Base-by-base conservation (phyloP, 1,284 basidiomycete genomes). In the Tylopilus sp. region DNA sequence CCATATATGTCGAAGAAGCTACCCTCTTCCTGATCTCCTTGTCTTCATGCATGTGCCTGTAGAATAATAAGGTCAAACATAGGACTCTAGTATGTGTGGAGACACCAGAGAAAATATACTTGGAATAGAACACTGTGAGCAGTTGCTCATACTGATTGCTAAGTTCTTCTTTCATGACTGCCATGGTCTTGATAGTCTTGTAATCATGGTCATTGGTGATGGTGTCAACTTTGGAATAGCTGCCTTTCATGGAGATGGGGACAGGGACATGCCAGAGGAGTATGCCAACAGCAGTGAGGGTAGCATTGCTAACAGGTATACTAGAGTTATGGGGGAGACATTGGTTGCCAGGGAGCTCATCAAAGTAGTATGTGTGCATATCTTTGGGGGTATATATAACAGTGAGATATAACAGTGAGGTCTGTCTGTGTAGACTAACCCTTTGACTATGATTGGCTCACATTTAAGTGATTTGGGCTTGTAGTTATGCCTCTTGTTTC, bases 1-100 rank as follows among this genome's bases (percentile, higher is more conserved):
- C 87, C 85, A 52, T 89, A 77, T 28, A 92, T 77, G 55, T 93
- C 91, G 60, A 94, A 95, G 74, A 82, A 96, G 0, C 91, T 91
- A 39, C 80, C 82, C 7, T 92, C 92, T 1, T 78, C 15, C 92
- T 77, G 58, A 93, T 93, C 70, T 94, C 92, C 66, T 94, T 91
- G 58, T 94, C 92, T 67, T 94, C 90, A 59, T 94, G 92, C 71
- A 94, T 77, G 59, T 93, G 90, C 61, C 87, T 90, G 50, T 53
- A 49, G 13, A 19, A 4, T 36, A n/a, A 8, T n/a, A 0, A 13
- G 21, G 12, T n/a, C 11, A 7, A 23, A n/a, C 21, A 35, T 2
- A 11, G 23, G 26, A 5, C 2, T n/a, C n/a, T n/a, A n/a, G n/a
- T n/a, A n/a, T n/a, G 21, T 9, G 25, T 4, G 7, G 12, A 8